A percentile compares a stretch with the other conserved stretches of the same genome.
Evolutionary conservation across 2,329 filamentous ascomycete species (phyloP).

Genomic region (Westerdykella aurantiaca): DNA sequence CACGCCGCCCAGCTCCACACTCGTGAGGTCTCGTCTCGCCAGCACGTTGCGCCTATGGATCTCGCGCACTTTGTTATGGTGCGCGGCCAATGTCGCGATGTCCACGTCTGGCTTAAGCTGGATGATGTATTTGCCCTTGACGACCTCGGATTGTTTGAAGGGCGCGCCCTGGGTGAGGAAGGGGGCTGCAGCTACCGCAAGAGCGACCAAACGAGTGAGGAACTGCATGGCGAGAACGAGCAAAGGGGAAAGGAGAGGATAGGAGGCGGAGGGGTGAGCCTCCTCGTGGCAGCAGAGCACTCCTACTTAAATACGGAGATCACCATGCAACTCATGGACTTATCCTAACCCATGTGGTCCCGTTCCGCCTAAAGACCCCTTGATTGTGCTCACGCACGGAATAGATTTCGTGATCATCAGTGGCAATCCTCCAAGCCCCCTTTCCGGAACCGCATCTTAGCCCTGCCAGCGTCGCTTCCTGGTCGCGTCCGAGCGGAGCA

Average conservation of each 20-base stretch:
- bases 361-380: not conserved
- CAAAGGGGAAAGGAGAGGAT: not conserved
- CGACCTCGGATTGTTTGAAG: constrained; percentile 5
- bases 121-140: constrained; percentile 42
- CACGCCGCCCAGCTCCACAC: constrained; percentile 12
- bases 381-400: not conserved
- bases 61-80: constrained; percentile 22
- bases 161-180: constrained; percentile 21
- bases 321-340: not conserved
- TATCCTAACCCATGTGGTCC: not conserved
- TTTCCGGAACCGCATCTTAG: no score
- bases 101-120: constrained; percentile 36
- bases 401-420: not conserved
- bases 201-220: constrained; percentile 20
- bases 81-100: constrained; percentile 18
- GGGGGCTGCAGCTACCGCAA: constrained; percentile 18
- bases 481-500: no score
- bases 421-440: no score
- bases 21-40: constrained; percentile 12
- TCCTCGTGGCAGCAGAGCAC: not conserved
- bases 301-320: not conserved
- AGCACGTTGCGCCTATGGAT: constrained; percentile 25
- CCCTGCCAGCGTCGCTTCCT: no score
- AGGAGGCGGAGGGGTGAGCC: not conserved
- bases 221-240: constrained; percentile 19